Evolutionary conservation across 805 yeast genomes (phyloP).

Genomic region (Suhomyces pyralidae): DNA sequence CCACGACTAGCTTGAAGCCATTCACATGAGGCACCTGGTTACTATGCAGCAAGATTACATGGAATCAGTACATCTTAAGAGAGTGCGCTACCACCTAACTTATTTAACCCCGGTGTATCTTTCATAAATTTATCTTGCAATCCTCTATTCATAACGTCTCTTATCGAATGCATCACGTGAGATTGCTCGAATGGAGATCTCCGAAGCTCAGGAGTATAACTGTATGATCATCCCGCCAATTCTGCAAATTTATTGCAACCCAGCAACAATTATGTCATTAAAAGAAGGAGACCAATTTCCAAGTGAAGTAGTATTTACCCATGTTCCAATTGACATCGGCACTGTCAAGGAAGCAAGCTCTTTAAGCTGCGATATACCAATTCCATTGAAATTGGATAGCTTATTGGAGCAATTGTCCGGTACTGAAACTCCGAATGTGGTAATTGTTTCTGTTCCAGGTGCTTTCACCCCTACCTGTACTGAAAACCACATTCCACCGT

Average conservation of each 20-base stretch:
- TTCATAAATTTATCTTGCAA: not conserved
- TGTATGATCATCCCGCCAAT: not conserved
- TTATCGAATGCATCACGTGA: not conserved
- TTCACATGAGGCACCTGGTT: not conserved
- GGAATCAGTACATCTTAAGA: not conserved
- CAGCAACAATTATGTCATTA: conserved; percentile 7
- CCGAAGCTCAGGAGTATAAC: not conserved
- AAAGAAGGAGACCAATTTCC: conserved; percentile 35
- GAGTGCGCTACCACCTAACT: not conserved
- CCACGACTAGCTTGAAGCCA: not conserved
- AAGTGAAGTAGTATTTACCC: conserved; percentile 28
- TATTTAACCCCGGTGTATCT: not conserved
- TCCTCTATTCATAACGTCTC: not conserved
- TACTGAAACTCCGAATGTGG: conserved; percentile 21
- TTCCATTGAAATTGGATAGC: conserved; percentile 32
- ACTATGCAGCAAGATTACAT: not conserved
- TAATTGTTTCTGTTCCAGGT: conserved; percentile 42
- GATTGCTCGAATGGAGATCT: not conserved
- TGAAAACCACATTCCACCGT: conserved; percentile 42
- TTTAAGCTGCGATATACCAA: conserved; percentile 36
- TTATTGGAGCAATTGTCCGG: conserved; percentile 19
- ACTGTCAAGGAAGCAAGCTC: conserved; percentile 22
- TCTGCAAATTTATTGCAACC: not conserved
- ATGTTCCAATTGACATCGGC: conserved; percentile 36
- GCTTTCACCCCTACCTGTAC: conserved; percentile 47